These are phyloP conservation scores for Trichophyton benhamiae DNA, from an alignment of 2,329 filamentous ascomycete species.

Conservation along the genomic window DNA sequence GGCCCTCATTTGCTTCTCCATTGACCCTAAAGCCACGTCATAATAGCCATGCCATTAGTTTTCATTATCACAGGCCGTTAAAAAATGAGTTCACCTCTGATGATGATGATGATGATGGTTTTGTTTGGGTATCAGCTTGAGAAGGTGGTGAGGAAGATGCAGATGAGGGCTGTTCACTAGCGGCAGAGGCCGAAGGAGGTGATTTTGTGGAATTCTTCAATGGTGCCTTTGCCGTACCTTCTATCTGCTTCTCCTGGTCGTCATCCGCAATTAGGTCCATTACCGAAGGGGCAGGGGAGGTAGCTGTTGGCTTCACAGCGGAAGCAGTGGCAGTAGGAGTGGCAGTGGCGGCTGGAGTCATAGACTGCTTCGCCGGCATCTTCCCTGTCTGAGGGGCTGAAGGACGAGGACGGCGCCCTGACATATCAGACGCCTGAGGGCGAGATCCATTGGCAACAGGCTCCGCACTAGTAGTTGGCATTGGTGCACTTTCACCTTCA, in stretches of 20 bases:
- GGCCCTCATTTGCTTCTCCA: background rate
- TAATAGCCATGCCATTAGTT: background rate
- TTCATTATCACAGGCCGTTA: background rate
- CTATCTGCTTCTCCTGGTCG: background rate
- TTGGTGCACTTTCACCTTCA: background rate
- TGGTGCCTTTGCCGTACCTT: background rate
- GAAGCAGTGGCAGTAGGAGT: background rate
- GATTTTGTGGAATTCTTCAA: background rate
- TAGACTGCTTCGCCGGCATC: background rate
- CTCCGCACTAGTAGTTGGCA: background rate
- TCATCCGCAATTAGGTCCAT: background rate
- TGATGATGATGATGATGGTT: background rate
- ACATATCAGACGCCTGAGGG: background rate
- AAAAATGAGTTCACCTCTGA: background rate
- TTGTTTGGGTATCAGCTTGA: too few species aligned
- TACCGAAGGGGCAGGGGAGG: background rate
- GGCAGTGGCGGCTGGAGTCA: background rate
- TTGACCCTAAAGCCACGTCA: background rate
- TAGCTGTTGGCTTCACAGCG: background rate
- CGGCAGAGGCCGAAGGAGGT: background rate
- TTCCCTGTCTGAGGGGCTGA: background rate
- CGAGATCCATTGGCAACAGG: background rate
- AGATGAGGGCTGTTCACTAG: background rate
- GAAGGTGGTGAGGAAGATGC: background rate
- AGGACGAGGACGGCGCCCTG: background rate